A percentile compares a stretch with the other conserved stretches of the same genome.
Conservation (phyloP, 2,329 filamentous ascomycete genomes). For the Fonsecaea erecta region DNA sequence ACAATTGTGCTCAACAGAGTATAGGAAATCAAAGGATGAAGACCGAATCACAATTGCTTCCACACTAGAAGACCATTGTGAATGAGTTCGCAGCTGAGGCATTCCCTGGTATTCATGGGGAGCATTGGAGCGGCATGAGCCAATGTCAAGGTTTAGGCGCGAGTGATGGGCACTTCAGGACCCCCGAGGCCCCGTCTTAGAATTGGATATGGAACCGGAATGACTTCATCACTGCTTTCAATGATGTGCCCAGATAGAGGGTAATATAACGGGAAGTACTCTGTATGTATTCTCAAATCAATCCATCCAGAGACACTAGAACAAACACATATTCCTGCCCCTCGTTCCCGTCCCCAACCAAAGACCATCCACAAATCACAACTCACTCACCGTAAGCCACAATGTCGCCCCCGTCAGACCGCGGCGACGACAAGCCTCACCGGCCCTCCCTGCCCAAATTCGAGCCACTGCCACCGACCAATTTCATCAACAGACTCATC, state of each 20-base stretch:
- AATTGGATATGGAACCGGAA: background rate
- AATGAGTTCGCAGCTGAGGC: background rate
- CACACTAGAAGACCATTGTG: background rate
- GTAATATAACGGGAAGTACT: no score
- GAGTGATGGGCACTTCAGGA: no score
- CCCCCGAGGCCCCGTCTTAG: no score
- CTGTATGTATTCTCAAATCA: background rate
- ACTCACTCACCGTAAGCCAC: background rate
- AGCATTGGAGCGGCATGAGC: no score
- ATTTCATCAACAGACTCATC: conserved; percentile 28
- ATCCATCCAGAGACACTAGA: background rate
- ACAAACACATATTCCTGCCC: background rate
- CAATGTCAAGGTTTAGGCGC: no score
- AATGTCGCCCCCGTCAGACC: background rate
- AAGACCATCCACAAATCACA: background rate
- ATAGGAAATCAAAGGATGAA: conserved; percentile 3
- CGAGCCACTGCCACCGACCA: conserved; percentile 27
- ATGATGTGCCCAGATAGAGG: background rate
- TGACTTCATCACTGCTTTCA: background rate
- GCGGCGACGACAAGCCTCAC: conserved; percentile 8
- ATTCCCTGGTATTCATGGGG: background rate
- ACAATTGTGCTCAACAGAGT: conserved; percentile 5
- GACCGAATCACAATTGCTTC: background rate
- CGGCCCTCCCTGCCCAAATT: conserved; percentile 26
- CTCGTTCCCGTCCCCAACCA: background rate